phyloP scores from a whole-genome alignment of 179 eudicot genomes.

The Dionaea muscipula region DNA sequence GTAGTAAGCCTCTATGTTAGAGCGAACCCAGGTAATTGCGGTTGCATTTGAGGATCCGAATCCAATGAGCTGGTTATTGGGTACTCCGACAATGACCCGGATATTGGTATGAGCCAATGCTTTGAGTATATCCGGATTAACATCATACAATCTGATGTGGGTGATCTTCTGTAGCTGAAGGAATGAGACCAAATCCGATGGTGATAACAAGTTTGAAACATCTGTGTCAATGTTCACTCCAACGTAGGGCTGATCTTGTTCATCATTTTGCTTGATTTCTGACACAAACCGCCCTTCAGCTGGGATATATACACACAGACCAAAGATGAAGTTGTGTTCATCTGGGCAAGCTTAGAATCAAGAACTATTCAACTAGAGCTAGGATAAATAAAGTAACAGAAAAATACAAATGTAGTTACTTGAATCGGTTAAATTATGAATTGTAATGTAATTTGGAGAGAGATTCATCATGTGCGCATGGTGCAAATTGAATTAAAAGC shows the following conservation, averaged over 20 bases:
- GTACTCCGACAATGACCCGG: constrained; percentile 61
- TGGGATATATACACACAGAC: background rate
- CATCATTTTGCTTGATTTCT: background rate
- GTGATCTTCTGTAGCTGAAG: constrained; percentile 58
- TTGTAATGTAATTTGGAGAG: too few species aligned
- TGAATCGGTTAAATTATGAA: too few species aligned
- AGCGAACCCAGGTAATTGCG: constrained; percentile 71
- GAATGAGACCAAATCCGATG: constrained; percentile 56
- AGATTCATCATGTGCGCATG: too few species aligned
- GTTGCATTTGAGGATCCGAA: constrained; percentile 81
- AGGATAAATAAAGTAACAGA: too few species aligned
- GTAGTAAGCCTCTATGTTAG: constrained; percentile 57
- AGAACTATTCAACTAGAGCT: too few species aligned
- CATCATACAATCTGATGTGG: constrained; percentile 74
- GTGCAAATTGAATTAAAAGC: too few species aligned
- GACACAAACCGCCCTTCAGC: background rate
- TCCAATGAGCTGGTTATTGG: constrained; percentile 76
- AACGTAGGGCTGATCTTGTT: too few species aligned
- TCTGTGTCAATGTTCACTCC: constrained; percentile 86
- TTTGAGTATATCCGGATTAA: constrained; percentile 52
- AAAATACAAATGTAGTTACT: too few species aligned
- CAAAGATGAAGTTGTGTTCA: too few species aligned
- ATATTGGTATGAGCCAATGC: constrained; percentile 66
- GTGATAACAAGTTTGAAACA: constrained; percentile 46
- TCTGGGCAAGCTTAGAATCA: too few species aligned